These are phyloP conservation scores for Sporothrix euskadiensis DNA, from an alignment of 2,329 filamentous ascomycete genomes.

Conservation along the genomic window DNA sequence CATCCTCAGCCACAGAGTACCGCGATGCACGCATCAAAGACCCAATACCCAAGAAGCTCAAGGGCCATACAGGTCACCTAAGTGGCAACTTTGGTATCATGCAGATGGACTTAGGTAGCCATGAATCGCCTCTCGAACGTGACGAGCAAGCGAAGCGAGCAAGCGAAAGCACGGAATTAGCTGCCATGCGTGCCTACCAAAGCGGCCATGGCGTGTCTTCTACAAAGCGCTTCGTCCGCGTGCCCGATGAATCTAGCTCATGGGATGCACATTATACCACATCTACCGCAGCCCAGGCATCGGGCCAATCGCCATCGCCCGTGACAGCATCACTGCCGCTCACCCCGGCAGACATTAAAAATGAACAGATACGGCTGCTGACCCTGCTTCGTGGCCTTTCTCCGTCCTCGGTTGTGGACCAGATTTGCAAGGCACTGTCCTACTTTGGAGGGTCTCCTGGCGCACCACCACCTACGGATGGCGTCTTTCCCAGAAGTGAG, in stretches of 20 bases:
- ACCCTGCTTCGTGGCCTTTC: slow-evolving; percentile 57
- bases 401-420: slow-evolving; percentile 59
- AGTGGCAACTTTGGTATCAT: slow-evolving; percentile 65
- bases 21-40: slow-evolving; percentile 56
- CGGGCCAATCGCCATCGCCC: slow-evolving; percentile 26
- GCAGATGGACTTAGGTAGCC: slow-evolving; percentile 57
- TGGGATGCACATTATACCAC: slow-evolving; percentile 28
- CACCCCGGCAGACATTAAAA: slow-evolving; percentile 54
- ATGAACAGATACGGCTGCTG: slow-evolving; percentile 61
- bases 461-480: slow-evolving; percentile 52
- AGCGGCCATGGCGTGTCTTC: slow-evolving; percentile 55
- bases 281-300: slow-evolving; percentile 15
- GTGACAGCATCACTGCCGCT: slow-evolving; percentile 32
- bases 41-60: slow-evolving; percentile 62
- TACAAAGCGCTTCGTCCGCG: slow-evolving; percentile 44
- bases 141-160: slow-evolving; percentile 60
- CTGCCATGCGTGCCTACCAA: slow-evolving; percentile 57
- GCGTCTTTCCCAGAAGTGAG: slow-evolving; percentile 57
- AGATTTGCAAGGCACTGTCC: slow-evolving; percentile 62
- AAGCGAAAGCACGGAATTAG: slow-evolving; percentile 61
- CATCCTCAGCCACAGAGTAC: slow-evolving; percentile 20
- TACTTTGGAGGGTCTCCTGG: slow-evolving; percentile 64
- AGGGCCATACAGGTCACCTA: slow-evolving; percentile 57
- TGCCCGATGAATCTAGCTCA: slow-evolving; percentile 35
- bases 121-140: slow-evolving; percentile 48